Evolutionary conservation across 768 basidiomycete genomes (phyloP).

Genomic region (Mycena vitilis): DNA sequence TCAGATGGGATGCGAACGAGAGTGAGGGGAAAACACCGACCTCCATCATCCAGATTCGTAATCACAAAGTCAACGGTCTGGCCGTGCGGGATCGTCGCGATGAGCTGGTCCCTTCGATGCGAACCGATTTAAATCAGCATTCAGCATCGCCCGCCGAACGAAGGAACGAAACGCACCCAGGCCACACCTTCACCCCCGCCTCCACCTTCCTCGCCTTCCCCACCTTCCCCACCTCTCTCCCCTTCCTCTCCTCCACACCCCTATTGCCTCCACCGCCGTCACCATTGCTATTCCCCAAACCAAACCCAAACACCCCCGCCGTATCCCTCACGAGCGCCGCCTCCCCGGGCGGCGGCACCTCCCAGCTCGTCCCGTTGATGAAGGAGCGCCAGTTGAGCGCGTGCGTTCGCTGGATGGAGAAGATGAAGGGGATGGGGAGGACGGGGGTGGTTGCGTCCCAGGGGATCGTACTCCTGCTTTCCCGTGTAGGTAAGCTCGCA

Average conservation of each 20-base stretch:
- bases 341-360: conserved; percentile 16
- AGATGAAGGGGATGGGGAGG: conserved; percentile 27
- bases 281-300: too few species aligned
- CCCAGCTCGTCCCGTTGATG: conserved; percentile 35
- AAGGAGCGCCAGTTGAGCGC: conserved; percentile 34
- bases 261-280: too few species aligned
- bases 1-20: background rate
- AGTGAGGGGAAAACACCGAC: background rate
- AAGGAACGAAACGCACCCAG: conserved; percentile 15
- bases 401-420: conserved; percentile 36
- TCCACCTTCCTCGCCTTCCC: background rate
- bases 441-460: background rate
- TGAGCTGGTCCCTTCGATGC: conserved; percentile 29
- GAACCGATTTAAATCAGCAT: background rate
- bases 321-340: conserved; percentile 16
- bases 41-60: conserved; percentile 34
- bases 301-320: background rate
- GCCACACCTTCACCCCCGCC: conserved; percentile 22
- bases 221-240: conserved; percentile 6
- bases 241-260: background rate
- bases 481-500: too few species aligned
- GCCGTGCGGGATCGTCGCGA: conserved; percentile 12
- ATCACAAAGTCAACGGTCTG: conserved; percentile 30
- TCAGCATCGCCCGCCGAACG: background rate
- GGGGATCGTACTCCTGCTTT: background rate